Evolutionary conservation across 2,329 filamentous ascomycete genomes (phyloP), one percentile per base, ranked within the genome.

Genomic region (Orbilia brochopaga): DNA sequence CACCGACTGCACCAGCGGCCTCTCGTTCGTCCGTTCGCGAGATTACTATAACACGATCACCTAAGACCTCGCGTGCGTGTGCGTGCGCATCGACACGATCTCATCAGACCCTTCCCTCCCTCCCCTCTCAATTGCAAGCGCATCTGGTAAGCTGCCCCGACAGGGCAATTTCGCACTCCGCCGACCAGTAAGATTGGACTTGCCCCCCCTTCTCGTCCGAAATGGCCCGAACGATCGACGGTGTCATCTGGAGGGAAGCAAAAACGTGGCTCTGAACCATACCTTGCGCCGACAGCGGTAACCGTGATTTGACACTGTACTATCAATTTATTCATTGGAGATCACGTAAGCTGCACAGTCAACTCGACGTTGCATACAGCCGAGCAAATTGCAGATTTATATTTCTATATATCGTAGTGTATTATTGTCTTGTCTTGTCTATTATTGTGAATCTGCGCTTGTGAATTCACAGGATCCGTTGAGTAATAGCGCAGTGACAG

Each of bases 261-360:
- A 19, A 23, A 48, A 48, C 44, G 44, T 48, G 44, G 44, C 44
- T 48, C 17, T 10, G 44, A 23, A 48, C 44, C 44, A 48, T 48
- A 48, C 44, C 44, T 21, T 48, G 44, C 19, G 15, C 37, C 13
- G 37, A 42, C 37, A 42, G 37, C 37, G 44, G 19, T 17, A 21
- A 19, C 44, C 17, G 19, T 48, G 44, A 48, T 19, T 17, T 42
- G n/a, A 42, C 37, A 48, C 21, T n/a, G n/a, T n/a, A n/a, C n/a
- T n/a, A n/a, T 32, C 27, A 32, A 8, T 32, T 32, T n/a, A n/a
- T n/a, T n/a, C n/a, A n/a, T 32, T 32, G 8, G 27, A 32, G 3
- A 32, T 32, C 27, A 32, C 27, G 27, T 32, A 32, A 32, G 27
- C 27, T 32, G 27, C 27, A 8, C 4, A 4, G 27, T 8, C 8